These are phyloP conservation scores for Aspergillus brasiliensis DNA, from an alignment of 2,329 filamentous ascomycete genomes.

Conservation along the genomic window DNA sequence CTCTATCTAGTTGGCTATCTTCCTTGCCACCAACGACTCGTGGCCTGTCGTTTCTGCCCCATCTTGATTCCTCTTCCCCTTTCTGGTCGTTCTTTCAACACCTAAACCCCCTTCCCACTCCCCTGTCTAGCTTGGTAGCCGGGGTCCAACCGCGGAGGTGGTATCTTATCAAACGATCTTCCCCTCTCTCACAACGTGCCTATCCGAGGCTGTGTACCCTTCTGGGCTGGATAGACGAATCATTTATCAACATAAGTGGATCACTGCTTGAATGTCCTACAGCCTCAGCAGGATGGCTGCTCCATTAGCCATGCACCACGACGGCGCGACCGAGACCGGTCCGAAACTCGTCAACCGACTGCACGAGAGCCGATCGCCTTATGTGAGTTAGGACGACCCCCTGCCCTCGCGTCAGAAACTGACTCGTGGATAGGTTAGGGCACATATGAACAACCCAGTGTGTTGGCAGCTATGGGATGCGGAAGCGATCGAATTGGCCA, in stretches of 20 bases:
- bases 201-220: constrained; percentile 13
- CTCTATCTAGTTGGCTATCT: neutral
- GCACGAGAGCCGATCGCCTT: constrained; percentile 62
- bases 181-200: constrained; percentile 9
- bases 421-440: constrained; percentile 57
- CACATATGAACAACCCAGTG: constrained; percentile 78
- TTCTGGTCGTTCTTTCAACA: neutral
- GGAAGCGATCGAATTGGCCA: constrained; percentile 74
- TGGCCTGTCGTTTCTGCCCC: neutral
- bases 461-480: constrained; percentile 88
- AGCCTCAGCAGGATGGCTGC: constrained; percentile 30
- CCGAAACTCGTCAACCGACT: constrained; percentile 57
- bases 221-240: constrained; percentile 22
- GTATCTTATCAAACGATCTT: constrained; percentile 14
- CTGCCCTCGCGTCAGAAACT: constrained; percentile 6
- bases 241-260: constrained; percentile 10
- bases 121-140: neutral
- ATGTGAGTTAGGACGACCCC: neutral
- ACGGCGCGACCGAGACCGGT: constrained; percentile 25
- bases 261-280: constrained; percentile 11
- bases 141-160: neutral
- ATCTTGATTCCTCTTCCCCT: neutral
- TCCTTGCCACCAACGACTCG: neutral
- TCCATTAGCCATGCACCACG: constrained; percentile 30
- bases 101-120: neutral